Conservation (phyloP, 1,139 yeast species). For the Taphrina sp. region DNA sequence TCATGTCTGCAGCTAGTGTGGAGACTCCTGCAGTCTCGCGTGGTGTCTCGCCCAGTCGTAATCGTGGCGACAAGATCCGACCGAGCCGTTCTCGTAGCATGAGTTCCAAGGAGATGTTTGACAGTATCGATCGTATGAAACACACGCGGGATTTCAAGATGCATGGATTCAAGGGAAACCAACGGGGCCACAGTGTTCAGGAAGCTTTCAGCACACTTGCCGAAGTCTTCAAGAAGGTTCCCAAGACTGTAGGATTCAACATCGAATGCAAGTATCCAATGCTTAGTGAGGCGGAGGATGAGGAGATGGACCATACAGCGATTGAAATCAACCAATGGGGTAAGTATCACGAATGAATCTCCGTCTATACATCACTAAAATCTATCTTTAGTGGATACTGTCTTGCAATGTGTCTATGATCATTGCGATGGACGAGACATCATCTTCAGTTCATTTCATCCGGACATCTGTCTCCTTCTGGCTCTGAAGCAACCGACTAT, state of each 20-base stretch:
- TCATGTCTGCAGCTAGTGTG: constrained; percentile 54
- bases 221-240: constrained; percentile 78
- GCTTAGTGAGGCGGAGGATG: constrained; percentile 87
- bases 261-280: constrained; percentile 91
- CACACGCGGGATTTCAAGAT: constrained; percentile 82
- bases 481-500: constrained; percentile 91
- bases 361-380: no score
- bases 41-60: constrained; percentile 1
- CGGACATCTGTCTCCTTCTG: constrained; percentile 81
- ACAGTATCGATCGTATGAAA: constrained; percentile 55
- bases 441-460: constrained; percentile 90
- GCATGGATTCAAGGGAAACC: constrained; percentile 86
- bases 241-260: constrained; percentile 83
- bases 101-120: constrained; percentile 33
- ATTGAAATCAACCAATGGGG: constrained; percentile 76
- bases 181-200: constrained; percentile 85
- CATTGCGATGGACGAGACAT: constrained; percentile 77
- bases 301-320: constrained; percentile 82
- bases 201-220: constrained; percentile 86
- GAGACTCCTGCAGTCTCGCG: neutral
- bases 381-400: constrained; percentile 55
- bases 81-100: constrained; percentile 34
- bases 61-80: neutral
- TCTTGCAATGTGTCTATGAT: constrained; percentile 75
- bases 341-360: no score